Base-by-base conservation (phyloP, 2,329 filamentous ascomycete species). In the Podosphaera fusca region DNA sequence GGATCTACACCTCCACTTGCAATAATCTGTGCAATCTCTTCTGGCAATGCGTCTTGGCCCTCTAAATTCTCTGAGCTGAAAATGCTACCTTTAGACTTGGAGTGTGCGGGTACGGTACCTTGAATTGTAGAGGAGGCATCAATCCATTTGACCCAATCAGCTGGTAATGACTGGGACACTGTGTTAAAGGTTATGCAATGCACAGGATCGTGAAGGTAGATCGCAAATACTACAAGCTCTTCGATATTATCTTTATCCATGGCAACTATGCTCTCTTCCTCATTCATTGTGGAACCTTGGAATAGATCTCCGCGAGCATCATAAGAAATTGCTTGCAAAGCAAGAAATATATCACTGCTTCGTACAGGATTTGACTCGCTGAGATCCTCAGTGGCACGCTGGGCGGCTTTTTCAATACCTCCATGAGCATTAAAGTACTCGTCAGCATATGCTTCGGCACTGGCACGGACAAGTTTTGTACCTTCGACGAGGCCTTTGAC, bases 321-420 rank as follows among this genome's bases (percentile, higher is more conserved):
- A 61, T 84, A 77, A 55, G 74, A 76, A 64, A 96, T 80, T 8
- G 92, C 87, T 71, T 98, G 92, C 38, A 98, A 82, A n/a, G 89
- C 81, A 36, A 98, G 75, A 76, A 98, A 98, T 61, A 98, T 85
- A 68, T 98, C 87, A 59, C 86, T 94, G 66, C 84, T 94, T 58
- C 92, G 80, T 10, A 94, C 87, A 0, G 92, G 90, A 68, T 95
- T 96, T 47, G 76, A 79, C 68, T 94, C 87, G 70, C 80, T 87
- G 46, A 94, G 71, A 2, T 82, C 77, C 69, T 94, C 82, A 0
- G 84, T 83, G 0, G 88, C 88, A 57, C 85, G 80, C 65, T 84
- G 80, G 59, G 86, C 85, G 33, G 87, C 89, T 63, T 80, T 77
- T 69, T 89, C 84, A 2, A 95, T 69, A 1, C 90, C 90, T 36